Percentiles rank a stretch among this genome's conserved stretches.
These are phyloP conservation scores for Plasmodium chabaudi DNA, from an alignment of 169 alveolate species.

Conservation along the genomic window DNA sequence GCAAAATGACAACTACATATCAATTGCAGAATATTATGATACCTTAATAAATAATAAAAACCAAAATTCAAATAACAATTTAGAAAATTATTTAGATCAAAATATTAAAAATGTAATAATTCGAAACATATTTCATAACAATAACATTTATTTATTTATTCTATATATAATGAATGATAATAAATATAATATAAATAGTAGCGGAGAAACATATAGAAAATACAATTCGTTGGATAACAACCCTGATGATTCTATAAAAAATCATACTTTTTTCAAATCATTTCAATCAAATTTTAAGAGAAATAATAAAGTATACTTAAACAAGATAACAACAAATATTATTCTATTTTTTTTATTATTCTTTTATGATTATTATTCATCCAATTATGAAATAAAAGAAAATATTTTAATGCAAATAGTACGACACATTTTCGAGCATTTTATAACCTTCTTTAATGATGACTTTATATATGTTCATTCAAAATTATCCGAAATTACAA, in stretches of 20 bases:
- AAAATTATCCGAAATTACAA: slow-evolving; percentile 12
- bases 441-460: slow-evolving; percentile 29
- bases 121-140: slow-evolving; percentile 62
- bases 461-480: slow-evolving; percentile 24
- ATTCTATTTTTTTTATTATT: slow-evolving; percentile 63
- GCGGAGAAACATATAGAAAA: slow-evolving; percentile 5
- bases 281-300: neutral
- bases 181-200: slow-evolving; percentile 24
- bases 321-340: slow-evolving; percentile 67
- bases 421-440: slow-evolving; percentile 70
- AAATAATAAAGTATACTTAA: slow-evolving; percentile 63
- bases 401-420: slow-evolving; percentile 65
- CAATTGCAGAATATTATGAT: slow-evolving; percentile 12
- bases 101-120: slow-evolving; percentile 54
- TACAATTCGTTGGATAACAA: neutral
- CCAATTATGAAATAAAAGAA: slow-evolving; percentile 72
- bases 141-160: slow-evolving; percentile 62
- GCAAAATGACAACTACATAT: neutral
- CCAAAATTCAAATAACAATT: slow-evolving; percentile 31
- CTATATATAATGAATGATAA: slow-evolving; percentile 59
- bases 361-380: slow-evolving; percentile 71
- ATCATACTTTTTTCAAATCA: too few species aligned
- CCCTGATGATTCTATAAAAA: too few species aligned
- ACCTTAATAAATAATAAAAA: slow-evolving; percentile 24
- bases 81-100: slow-evolving; percentile 51